phyloP scores from a whole-genome alignment of 1,139 yeast species.

The Spathaspora sp. region DNA sequence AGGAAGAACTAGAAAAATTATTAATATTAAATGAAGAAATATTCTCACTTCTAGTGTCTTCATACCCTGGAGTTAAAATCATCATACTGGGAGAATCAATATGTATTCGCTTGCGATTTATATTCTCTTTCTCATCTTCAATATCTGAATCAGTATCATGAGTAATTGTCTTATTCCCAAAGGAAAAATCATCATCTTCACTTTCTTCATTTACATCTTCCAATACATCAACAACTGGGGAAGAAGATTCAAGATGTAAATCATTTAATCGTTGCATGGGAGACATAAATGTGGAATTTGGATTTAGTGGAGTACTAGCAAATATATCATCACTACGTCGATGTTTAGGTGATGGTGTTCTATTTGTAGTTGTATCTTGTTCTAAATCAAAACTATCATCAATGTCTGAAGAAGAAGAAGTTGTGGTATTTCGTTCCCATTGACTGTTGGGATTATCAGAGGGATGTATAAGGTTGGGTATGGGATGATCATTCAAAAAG shows the following conservation, averaged over 20 bases:
- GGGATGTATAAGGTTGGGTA: background rate
- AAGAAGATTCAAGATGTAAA: constrained; percentile 23
- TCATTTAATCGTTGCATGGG: constrained; percentile 36
- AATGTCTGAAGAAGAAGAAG: background rate
- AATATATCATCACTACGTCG: constrained; percentile 4
- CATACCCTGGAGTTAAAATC: constrained; percentile 12
- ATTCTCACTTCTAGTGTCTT: background rate
- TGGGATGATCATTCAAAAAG: background rate
- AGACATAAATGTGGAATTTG: constrained; percentile 29
- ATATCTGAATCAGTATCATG: constrained; percentile 13
- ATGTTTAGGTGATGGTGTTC: constrained; percentile 16
- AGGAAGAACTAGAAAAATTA: constrained; percentile 2
- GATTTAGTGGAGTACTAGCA: constrained; percentile 38
- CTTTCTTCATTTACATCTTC: constrained; percentile 9
- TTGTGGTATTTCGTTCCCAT: too few species aligned
- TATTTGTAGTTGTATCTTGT: constrained; percentile 5
- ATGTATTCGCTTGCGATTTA: constrained; percentile 12
- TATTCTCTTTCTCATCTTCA: constrained; percentile 5
- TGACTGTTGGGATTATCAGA: background rate
- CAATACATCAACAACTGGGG: background rate
- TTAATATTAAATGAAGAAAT: constrained; percentile 6
- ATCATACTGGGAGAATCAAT: constrained; percentile 11
- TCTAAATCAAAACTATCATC: background rate
- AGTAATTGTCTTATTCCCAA: constrained; percentile 21
- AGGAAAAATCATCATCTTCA: constrained; percentile 14